phyloP scores from a whole-genome alignment of 768 basidiomycete species.

The Amanita fuliginea region DNA sequence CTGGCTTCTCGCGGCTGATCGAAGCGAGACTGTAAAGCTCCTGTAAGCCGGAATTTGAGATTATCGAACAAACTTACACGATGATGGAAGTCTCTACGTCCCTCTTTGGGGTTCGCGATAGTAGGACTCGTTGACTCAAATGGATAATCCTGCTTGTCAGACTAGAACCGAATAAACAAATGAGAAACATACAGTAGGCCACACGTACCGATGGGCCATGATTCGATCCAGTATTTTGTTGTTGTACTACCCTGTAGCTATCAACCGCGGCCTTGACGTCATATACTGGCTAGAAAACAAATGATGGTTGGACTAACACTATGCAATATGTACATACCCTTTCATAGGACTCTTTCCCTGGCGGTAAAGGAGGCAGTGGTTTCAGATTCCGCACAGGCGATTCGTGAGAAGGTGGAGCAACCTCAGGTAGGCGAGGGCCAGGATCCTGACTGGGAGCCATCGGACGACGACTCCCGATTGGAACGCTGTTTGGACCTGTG shows the following conservation, averaged over 20 bases:
- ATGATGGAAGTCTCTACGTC: not conserved
- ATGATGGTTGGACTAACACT: not conserved
- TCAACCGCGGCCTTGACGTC: conserved; percentile 6
- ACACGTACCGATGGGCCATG: conserved; percentile 10
- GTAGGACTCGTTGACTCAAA: not conserved
- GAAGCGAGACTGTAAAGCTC: not conserved
- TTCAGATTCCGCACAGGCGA: conserved; percentile 5
- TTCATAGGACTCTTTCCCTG: conserved; percentile 17
- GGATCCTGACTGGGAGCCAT: conserved; percentile 6
- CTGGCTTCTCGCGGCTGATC: conserved; percentile 2
- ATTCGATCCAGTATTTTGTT: conserved; percentile 7
- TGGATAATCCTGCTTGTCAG: not conserved
- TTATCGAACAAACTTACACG: not conserved
- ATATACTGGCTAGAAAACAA: conserved; percentile 6
- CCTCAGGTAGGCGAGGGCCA: conserved; percentile 3
- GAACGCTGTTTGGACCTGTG: conserved; percentile 28
- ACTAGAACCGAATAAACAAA: not conserved
- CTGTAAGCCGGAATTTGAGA: not conserved
- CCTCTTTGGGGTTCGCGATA: not conserved
- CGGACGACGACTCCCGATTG: conserved; percentile 20
- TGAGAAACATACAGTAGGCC: not conserved
- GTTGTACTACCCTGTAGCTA: conserved; percentile 9
- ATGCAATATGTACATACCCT: conserved; percentile 11
- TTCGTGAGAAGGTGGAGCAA: not conserved
- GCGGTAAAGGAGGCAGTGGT: conserved; percentile 12